Evolutionary conservation across 257 asterid species (phyloP).

Genomic region (Nemophila menziesii): DNA sequence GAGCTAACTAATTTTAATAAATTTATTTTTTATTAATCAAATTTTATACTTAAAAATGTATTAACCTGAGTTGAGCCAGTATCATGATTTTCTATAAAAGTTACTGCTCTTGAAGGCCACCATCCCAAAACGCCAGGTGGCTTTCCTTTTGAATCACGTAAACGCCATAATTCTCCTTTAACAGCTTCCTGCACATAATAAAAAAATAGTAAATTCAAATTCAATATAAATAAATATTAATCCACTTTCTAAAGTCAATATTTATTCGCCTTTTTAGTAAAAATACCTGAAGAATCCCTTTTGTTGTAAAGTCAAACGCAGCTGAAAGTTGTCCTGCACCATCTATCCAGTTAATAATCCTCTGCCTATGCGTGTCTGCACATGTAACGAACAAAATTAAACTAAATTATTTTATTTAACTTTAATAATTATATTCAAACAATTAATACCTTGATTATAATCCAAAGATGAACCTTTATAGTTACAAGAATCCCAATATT

Average conservation of each 20-base stretch:
- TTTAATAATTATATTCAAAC: neutral
- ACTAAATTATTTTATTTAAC: neutral
- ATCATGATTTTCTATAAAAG: conserved; percentile 91
- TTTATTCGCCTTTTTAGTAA: neutral
- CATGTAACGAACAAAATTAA: conserved; percentile 4
- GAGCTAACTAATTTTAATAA: conserved; percentile 3
- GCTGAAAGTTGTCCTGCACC: conserved; percentile 68
- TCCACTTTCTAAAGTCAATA: neutral
- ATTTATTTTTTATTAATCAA: neutral
- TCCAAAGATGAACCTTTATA: conserved; percentile 68
- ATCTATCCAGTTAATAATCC: conserved; percentile 86
- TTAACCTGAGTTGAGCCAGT: conserved; percentile 99
- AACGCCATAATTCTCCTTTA: conserved; percentile 88
- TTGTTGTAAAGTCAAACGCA: conserved; percentile 97
- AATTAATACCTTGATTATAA: conserved; percentile 65
- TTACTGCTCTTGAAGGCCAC: conserved; percentile 96
- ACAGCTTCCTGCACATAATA: conserved; percentile 60
- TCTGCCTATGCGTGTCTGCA: conserved; percentile 89
- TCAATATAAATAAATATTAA: neutral
- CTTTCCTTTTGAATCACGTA: conserved; percentile 73
- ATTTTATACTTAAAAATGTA: no score
- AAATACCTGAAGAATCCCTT: conserved; percentile 86
- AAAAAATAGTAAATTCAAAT: conserved; percentile 4
- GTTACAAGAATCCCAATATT: conserved; percentile 92
- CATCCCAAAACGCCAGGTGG: conserved; percentile 93